Base-by-base conservation (phyloP, 345 rosid species). In the Populus davidiana region DNA sequence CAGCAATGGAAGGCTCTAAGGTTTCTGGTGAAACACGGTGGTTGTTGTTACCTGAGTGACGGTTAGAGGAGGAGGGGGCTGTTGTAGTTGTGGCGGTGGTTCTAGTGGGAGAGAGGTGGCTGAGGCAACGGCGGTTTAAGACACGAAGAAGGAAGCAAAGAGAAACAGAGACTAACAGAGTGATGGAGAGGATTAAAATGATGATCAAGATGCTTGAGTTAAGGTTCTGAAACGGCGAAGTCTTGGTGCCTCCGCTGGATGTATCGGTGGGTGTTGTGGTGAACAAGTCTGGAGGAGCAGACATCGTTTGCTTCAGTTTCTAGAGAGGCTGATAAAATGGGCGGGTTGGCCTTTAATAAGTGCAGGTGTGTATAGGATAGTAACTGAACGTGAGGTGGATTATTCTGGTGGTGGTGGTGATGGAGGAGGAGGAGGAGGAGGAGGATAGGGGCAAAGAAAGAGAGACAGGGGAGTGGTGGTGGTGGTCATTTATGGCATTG, bases 111-210 rank as follows among this genome's bases (percentile, higher is more conserved):
- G 89, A 83, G 31, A 70, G 82, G 69, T 84, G 88, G 21, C 81
- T 86, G 71, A 87, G 83, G 41, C 82, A 82, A 20, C 88, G 87
- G 47, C 92, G 94, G 84, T 88, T 89, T 80, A 89, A 88, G 68
- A 85, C 88, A 3, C 97, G 94, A 80, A 91, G 90, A 83, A 94
- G 85, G 52, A 92, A 88, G 47, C 92, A 92, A 74, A 92, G 86
- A 20, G 86, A 88, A 75, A 92, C 69, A n/a, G 97, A 90, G 68
- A 90, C 82, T 43, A 91, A 75, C 33, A 91, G 74, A 12, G 91
- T 88, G 27, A 85, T 77, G 64, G 83, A 85, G n/a, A 94, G 93
- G 23, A 93, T 88, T 43, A 91, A 78, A 27, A 86, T 76, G 63
- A 89, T 90, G 39, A 91, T 83, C 41, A 91, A 63, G 8, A 91